These are phyloP conservation scores for Acrodontium crateriforme DNA, from an alignment of 2,329 filamentous ascomycete species.

Conservation along the genomic window DNA sequence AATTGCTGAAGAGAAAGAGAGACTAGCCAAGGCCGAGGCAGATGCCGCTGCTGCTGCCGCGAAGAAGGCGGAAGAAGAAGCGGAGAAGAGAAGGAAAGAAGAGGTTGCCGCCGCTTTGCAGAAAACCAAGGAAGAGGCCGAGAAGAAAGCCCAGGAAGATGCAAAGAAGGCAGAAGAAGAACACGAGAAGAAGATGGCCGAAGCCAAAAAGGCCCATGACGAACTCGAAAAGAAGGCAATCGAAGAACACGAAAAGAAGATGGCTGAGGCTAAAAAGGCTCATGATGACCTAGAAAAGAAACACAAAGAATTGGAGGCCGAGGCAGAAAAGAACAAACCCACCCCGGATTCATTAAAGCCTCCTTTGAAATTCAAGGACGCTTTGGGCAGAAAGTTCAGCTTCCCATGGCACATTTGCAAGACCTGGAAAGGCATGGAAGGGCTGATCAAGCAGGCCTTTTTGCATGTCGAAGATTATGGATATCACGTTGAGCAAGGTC, in stretches of 20 bases:
- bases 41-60: conserved; percentile 18
- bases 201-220: conserved; percentile 22
- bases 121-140: conserved; percentile 35
- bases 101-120: conserved; percentile 26
- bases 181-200: conserved; percentile 25
- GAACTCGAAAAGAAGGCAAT: conserved; percentile 34
- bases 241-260: conserved; percentile 37
- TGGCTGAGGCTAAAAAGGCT: conserved; percentile 38
- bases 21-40: conserved; percentile 17
- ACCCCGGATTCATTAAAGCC: conserved; percentile 47
- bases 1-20: conserved; percentile 19
- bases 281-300: conserved; percentile 37
- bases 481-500: conserved; percentile 31
- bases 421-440: conserved; percentile 41
- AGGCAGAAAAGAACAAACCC: conserved; percentile 32
- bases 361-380: conserved; percentile 82
- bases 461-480: conserved; percentile 33
- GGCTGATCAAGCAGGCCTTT: conserved; percentile 36
- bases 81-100: conserved; percentile 36
- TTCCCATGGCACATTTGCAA: conserved; percentile 79
- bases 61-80: conserved; percentile 30
- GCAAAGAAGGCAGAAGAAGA: conserved; percentile 32
- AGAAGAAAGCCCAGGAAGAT: conserved; percentile 12
- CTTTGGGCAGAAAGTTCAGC: conserved; percentile 78
- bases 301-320: conserved; percentile 34